Percentiles rank a stretch among this genome's conserved stretches.
Conservation (phyloP, 2,329 filamentous ascomycete species). For the Septoria petroselini region DNA sequence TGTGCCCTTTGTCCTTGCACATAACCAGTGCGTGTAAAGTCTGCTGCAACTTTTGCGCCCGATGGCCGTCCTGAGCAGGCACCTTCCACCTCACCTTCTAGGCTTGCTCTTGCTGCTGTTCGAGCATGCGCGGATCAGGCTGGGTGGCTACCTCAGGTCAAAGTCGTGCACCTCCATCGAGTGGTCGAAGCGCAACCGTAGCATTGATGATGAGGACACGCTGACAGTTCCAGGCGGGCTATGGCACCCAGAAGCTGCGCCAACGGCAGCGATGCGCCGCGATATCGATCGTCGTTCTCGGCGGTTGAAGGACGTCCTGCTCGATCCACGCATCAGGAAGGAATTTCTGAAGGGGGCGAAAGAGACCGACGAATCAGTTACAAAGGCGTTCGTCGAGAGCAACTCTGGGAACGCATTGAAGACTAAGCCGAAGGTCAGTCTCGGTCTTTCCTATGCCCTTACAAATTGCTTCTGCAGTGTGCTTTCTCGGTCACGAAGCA, state of each 20-base stretch:
- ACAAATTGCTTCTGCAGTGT: no score
- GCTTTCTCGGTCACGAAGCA: no score
- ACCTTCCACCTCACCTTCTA: no score
- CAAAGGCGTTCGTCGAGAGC: conserved; percentile 59
- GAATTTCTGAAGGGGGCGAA: conserved; percentile 58
- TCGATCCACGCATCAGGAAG: conserved; percentile 57
- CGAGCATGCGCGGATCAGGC: no score
- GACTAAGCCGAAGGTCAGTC: conserved; percentile 76
- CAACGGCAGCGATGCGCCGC: conserved; percentile 65
- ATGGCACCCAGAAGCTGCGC: conserved; percentile 70
- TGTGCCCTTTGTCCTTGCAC: no score
- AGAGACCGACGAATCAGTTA: conserved; percentile 45
- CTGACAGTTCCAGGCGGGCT: conserved; percentile 57
- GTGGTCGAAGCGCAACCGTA: not conserved
- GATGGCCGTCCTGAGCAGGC: no score
- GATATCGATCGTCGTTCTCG: conserved; percentile 72
- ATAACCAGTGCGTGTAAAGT: no score
- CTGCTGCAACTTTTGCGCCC: no score
- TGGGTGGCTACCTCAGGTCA: no score
- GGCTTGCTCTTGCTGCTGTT: no score
- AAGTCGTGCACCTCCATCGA: no score
- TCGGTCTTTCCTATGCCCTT: no score
- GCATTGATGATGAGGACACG: not conserved
- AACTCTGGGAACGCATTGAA: conserved; percentile 77
- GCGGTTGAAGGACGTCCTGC: conserved; percentile 66